phyloP scores from a whole-genome alignment of 2,329 filamentous ascomycete genomes.

The Didymella pomorum region DNA sequence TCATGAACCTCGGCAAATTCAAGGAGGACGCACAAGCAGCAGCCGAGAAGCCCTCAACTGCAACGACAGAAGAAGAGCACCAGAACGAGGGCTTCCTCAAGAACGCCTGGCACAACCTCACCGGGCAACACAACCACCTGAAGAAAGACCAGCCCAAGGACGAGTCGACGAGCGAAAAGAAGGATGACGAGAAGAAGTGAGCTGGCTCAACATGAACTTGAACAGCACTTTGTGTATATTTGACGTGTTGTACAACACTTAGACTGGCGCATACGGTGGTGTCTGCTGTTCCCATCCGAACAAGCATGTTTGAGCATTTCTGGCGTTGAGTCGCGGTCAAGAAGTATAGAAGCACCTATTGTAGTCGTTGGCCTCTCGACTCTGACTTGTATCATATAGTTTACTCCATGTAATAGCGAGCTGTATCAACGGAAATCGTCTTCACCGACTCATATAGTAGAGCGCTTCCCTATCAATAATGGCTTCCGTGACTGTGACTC shows the following conservation, averaged over 20 bases:
- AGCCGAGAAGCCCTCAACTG: constrained; percentile 24
- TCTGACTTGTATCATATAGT: constrained; percentile 43
- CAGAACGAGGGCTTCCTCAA: constrained; percentile 91
- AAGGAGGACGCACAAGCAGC: constrained; percentile 31
- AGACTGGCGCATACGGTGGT: constrained; percentile 28
- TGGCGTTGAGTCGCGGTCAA: constrained; percentile 34
- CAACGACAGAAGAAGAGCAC: constrained; percentile 54
- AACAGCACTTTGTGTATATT: constrained; percentile 11
- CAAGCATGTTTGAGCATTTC: constrained; percentile 41
- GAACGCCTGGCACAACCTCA: constrained; percentile 90
- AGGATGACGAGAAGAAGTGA: constrained; percentile 43
- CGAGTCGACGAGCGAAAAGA: constrained; percentile 27
- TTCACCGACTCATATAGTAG: constrained; percentile 5
- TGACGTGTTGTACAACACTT: constrained; percentile 26
- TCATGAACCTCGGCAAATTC: constrained; percentile 80
- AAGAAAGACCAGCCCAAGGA: constrained; percentile 43
- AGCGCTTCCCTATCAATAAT: constrained; percentile 11
- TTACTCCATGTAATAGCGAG: constrained; percentile 15
- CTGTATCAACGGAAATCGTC: not conserved
- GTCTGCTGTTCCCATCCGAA: constrained; percentile 21
- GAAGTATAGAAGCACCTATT: constrained; percentile 33
- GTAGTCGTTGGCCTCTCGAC: constrained; percentile 43
- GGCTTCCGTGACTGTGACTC: constrained; percentile 1
- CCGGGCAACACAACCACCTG: constrained; percentile 67
- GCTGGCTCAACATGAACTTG: constrained; percentile 41